Evolutionary conservation across 2,329 filamentous ascomycete genomes (phyloP).

Genomic region (Colletotrichum tofieldiae): DNA sequence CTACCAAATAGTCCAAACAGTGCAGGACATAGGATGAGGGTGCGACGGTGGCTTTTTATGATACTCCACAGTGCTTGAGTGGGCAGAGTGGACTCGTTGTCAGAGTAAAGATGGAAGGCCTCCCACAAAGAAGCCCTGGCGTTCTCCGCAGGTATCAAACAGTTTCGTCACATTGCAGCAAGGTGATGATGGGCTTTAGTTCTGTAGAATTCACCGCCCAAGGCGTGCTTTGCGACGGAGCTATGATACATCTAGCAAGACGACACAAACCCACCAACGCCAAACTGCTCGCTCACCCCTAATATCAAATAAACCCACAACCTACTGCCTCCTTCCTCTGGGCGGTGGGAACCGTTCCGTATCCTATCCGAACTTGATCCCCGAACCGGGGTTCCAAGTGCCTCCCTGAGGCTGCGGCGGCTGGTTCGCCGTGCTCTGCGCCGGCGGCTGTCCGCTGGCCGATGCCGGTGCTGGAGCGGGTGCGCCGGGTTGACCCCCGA

Average conservation of each 20-base stretch:
- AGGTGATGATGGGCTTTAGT: not conserved
- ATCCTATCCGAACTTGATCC: slow-evolving; percentile 68
- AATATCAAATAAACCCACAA: not conserved
- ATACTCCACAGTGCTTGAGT: no score
- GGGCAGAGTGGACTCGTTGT: no score
- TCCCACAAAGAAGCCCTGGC: no score
- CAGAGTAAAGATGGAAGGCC: no score
- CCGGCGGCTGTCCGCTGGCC: slow-evolving; percentile 45
- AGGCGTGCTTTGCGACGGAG: slow-evolving; percentile 5
- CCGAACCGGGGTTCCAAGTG: slow-evolving; percentile 73
- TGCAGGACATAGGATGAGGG: no score
- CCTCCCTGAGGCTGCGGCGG: slow-evolving; percentile 52
- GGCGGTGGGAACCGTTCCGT: slow-evolving; percentile 26
- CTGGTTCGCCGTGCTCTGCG: slow-evolving; percentile 37
- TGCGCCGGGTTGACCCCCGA: slow-evolving; percentile 65
- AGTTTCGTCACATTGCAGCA: not conserved
- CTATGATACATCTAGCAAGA: slow-evolving; percentile 34
- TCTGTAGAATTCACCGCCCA: not conserved
- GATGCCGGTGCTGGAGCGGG: slow-evolving; percentile 36
- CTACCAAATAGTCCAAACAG: no score
- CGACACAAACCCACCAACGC: slow-evolving; percentile 28
- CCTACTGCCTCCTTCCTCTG: slow-evolving; percentile 4
- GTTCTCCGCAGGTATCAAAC: no score
- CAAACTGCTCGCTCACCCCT: slow-evolving; percentile 6
- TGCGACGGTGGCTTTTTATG: no score